Evolutionary conservation across 2,329 filamentous ascomycete genomes (phyloP), one percentile per base, ranked within the genome.

Genomic region (Diaporthe nobilis): DNA sequence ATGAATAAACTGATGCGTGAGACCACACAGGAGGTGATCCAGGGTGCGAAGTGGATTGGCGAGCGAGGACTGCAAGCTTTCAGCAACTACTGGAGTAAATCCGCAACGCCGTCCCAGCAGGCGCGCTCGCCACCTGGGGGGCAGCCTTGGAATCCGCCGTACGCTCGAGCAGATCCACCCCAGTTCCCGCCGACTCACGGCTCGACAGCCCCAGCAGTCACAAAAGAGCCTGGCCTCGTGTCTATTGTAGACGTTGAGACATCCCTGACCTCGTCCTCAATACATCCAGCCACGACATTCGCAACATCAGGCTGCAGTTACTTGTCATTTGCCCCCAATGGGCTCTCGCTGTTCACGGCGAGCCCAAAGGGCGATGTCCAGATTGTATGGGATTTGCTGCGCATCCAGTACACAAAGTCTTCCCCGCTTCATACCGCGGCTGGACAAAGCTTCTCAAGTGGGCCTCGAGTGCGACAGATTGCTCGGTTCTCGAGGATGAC

Each of bases 401-500:
- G 89, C 55, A 87, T 91, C 63, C 91, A 92, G 81, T 86, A 90
- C 82, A 91, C 90, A 58, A 92, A 90, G 79, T 89, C 89, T 10
- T 93, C 91, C 3, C 87, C 89, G 28, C 83, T 92, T 25, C 91
- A 92, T 80, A 85, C 86, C 57, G 82, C 87, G 61, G 87, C 85
- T 20, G 61, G 79, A 8, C 84, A 85, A 0, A 78, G 84, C n/a
- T 71, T 80, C 10, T 87, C 89, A 55, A 88, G 86, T 22, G 88
- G 90, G 0, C 89, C 90, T 8, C 87, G 90, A 74, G 94, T 98
- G 44, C 93, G 95, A 65, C 95, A 98, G 82, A 89, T 98, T 76
- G 95, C 95, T 10, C 92, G 96, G 76, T 98, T 98, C 81, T 94
- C 95, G 28, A 92, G 97, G 55, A 94, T 98, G 90, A 98, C 96